phyloP scores from a whole-genome alignment of 2,329 filamentous ascomycete species.

The Colletotrichum paranaense region DNA sequence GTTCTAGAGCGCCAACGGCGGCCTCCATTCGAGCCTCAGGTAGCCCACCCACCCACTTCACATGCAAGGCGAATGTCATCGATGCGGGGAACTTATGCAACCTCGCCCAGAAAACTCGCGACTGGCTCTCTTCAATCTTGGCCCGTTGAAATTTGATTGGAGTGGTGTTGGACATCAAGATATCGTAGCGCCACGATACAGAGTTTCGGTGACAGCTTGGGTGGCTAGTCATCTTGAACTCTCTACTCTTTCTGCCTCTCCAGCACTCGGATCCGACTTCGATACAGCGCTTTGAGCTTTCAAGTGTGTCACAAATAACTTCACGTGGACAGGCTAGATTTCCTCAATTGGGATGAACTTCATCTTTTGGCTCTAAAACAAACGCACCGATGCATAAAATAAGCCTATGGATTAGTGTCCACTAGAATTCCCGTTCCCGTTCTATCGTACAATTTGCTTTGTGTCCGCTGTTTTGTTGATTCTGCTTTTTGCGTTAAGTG shows the following conservation, averaged over 20 bases:
- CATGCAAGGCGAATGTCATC: conserved; percentile 15
- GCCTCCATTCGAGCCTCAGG: background rate
- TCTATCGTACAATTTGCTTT: conserved; percentile 28
- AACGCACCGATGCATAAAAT: conserved; percentile 1
- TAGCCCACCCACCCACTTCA: background rate
- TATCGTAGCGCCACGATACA: background rate
- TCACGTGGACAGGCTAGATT: background rate
- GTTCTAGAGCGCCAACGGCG: conserved; percentile 8
- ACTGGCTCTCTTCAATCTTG: background rate
- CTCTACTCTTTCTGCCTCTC: background rate
- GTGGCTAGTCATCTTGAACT: background rate
- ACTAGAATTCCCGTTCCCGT: conserved; percentile 1
- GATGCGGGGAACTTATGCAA: conserved; percentile 24
- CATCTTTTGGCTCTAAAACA: conserved; percentile 2
- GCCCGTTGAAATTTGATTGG: background rate
- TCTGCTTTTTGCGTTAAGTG: background rate
- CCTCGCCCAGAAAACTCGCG: background rate
- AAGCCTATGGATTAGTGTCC: conserved; percentile 31
- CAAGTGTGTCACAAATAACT: background rate
- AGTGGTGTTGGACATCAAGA: background rate
- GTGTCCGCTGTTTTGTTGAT: conserved; percentile 4
- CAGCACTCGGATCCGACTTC: background rate
- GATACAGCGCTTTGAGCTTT: background rate
- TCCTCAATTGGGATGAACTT: conserved; percentile 11
- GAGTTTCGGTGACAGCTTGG: background rate